Conservation (phyloP, 305 asterid species). For the Fraxinus sp. region DNA sequence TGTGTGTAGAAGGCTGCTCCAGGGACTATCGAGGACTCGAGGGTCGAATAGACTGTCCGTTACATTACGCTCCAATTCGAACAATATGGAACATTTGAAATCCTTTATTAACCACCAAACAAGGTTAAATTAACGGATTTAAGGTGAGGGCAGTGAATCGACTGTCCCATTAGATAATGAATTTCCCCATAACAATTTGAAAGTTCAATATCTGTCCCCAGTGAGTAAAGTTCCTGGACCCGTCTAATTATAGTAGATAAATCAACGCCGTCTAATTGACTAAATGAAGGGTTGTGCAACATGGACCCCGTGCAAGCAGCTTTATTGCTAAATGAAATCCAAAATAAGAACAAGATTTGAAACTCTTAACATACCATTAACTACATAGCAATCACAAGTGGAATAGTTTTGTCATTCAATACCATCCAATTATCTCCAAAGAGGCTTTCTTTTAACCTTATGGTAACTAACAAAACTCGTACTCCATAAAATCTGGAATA, state of each 20-base stretch:
- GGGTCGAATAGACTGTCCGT: background rate
- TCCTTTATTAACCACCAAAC: background rate
- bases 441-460: background rate
- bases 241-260: background rate
- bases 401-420: background rate
- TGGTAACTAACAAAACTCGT: background rate
- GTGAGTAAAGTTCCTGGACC: background rate
- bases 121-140: too few species aligned
- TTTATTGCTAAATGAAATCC: background rate
- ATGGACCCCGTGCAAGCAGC: background rate
- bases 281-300: background rate
- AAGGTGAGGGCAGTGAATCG: background rate
- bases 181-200: background rate
- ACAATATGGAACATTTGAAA: background rate
- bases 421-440: background rate
- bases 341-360: background rate
- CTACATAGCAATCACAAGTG: background rate
- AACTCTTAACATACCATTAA: background rate
- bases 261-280: background rate
- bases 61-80: background rate
- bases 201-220: background rate
- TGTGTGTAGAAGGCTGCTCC: background rate
- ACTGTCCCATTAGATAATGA: background rate
- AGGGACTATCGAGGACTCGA: background rate
- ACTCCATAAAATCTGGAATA: background rate